Evolutionary conservation across 352 stramenopile genomes (phyloP).

Genomic region (Phytopythium kandeliae): DNA sequence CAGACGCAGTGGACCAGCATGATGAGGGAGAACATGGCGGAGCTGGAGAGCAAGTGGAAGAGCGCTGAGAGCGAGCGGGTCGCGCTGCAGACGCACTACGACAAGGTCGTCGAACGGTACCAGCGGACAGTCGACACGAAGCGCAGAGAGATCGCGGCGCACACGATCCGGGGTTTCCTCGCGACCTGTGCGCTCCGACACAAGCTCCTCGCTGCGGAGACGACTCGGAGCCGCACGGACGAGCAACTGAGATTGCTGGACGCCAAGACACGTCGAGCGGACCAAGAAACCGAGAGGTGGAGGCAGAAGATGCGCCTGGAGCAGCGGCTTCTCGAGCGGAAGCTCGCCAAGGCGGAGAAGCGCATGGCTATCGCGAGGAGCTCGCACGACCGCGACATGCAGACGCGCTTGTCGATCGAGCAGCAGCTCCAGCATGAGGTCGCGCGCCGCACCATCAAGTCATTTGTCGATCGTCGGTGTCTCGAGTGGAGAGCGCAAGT

Average conservation of each 20-base stretch:
- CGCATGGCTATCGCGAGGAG: constrained; percentile 1
- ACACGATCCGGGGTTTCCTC: constrained; percentile 42
- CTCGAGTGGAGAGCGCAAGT: constrained; percentile 10
- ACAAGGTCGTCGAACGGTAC: constrained; percentile 22
- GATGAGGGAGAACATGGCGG: constrained; percentile 25
- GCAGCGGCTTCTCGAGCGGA: neutral
- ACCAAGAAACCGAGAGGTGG: constrained; percentile 1
- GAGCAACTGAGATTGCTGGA: constrained; percentile 7
- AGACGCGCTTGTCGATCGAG: constrained; percentile 12
- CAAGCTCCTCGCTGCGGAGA: constrained; percentile 21
- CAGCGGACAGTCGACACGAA: constrained; percentile 18
- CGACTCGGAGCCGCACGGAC: constrained; percentile 10
- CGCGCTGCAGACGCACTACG: constrained; percentile 19
- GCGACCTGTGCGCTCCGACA: constrained; percentile 18
- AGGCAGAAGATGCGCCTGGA: constrained; percentile 3
- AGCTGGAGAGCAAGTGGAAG: constrained; percentile 41
- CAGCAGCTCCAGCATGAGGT: constrained; percentile 10
- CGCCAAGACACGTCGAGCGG: neutral
- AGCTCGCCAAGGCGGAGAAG: constrained; percentile 5
- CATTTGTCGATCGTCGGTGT: constrained; percentile 22
- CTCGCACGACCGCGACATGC: constrained; percentile 7
- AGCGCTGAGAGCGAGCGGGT: constrained; percentile 20
- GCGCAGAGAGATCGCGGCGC: constrained; percentile 16
- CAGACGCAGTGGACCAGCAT: constrained; percentile 19
- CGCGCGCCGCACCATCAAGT: constrained; percentile 27